Conservation (phyloP, 306 rosid species). For the Bauhinia variegata region DNA sequence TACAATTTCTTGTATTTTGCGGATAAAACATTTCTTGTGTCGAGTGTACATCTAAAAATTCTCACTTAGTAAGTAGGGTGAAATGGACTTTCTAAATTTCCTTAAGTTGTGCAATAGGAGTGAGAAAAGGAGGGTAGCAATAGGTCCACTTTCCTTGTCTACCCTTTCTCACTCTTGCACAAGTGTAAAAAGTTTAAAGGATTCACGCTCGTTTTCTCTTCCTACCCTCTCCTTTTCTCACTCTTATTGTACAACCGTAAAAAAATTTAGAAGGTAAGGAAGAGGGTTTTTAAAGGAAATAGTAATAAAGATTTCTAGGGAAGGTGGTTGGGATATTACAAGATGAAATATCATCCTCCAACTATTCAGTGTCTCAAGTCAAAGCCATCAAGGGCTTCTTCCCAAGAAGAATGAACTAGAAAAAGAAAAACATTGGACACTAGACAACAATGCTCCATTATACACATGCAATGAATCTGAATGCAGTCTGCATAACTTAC, state of each 20-base stretch:
- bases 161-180: no score
- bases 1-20: no score
- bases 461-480: conserved; percentile 16
- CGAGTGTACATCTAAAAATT: conserved; percentile 17
- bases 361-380: not conserved
- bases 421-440: not conserved
- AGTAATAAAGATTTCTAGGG: not conserved
- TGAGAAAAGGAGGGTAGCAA: no score
- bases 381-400: conserved; percentile 10
- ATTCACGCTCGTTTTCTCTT: no score
- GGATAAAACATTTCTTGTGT: no score
- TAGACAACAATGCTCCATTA: not conserved
- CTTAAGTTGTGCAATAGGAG: no score
- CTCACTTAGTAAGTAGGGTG: not conserved
- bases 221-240: no score
- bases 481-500: conserved; percentile 4
- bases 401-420: not conserved
- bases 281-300: not conserved
- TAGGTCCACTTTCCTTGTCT: no score
- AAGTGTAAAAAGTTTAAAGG: no score
- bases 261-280: not conserved
- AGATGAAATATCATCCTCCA: not conserved
- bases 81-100: no score
- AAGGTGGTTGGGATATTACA: conserved; percentile 4
- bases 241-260: no score